Base-by-base conservation (phyloP, 768 basidiomycete genomes). In the Leucocoprinus birnbaumii region DNA sequence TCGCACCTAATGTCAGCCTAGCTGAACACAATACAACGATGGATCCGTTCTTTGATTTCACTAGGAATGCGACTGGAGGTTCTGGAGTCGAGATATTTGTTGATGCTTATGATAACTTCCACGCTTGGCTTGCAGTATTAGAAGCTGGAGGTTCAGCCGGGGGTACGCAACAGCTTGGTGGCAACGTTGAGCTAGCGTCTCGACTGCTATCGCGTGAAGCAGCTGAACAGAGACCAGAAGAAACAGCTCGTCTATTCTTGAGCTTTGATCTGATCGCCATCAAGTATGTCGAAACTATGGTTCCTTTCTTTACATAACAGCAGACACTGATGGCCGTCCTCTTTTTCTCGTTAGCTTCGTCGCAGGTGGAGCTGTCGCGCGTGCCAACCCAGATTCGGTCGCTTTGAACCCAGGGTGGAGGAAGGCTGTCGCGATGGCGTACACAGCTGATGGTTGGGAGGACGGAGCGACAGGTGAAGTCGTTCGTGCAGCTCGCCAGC, bases 371-470 rank as follows among this genome's bases (percentile, higher is more conserved):
- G 72, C 66, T 9, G 80, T 79, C 9, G 66, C 70, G 3, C 61
- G 62, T 21, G 60, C 64, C 27, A 63, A 71, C 18, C 71, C 78
- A 0, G 66, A 71, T 40, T 69, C 75, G 1, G 67, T 67, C 10
- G 79, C 75, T 11, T 57, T 80, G 19, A 72, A 80, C 60, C 80
- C 79, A 11, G 74, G 73, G 0, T 83, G 80, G 78, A 68, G 80
- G 16, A 66, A 70, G 14, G 70, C 78, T 1, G 41, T 80, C 9
- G 62, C 69, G 3, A 63, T 76, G 25, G 59, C 68, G 3, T 45
- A 61, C 8, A 63, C 50, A 2, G 24, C 11, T 58, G 71, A 50
- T 9, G 13, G 6, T 16, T 73, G 71, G 72, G 42, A 54, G 9
- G 68, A 71, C 35, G 69, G 69, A 14, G 48, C 58, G 25, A 51